A percentile compares a stretch with the other conserved stretches of the same genome.
These are phyloP conservation scores for Neurospora sp. DNA, from an alignment of 495 filamentous ascomycete species.

Conservation along the genomic window DNA sequence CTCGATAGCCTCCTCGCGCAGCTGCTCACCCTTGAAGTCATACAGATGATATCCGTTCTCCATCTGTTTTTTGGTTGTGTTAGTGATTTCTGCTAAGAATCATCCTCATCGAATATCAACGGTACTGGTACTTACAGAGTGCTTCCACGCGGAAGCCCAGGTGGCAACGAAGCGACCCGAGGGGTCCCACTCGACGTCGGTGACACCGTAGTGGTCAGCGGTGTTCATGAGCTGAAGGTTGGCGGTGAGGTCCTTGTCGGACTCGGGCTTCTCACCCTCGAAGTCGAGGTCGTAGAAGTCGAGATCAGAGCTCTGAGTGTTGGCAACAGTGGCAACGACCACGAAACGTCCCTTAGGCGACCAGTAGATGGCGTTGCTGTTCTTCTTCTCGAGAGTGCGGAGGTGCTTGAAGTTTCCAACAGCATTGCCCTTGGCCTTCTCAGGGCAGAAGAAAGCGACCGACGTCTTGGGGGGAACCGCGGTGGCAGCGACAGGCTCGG, in stretches of 20 bases:
- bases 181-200: constrained; percentile 96
- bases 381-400: constrained; percentile 93
- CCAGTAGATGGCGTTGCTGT: constrained; percentile 98
- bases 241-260: constrained; percentile 85
- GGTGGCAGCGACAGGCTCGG: constrained; percentile 65
- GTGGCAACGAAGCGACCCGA: constrained; percentile 89
- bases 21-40: constrained; percentile 83
- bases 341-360: constrained; percentile 95
- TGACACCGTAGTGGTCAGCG: constrained; percentile 92
- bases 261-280: constrained; percentile 89
- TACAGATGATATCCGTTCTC: constrained; percentile 98
- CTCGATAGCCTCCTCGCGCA: constrained; percentile 87
- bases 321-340: constrained; percentile 83
- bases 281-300: constrained; percentile 98
- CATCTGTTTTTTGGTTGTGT: constrained; percentile 53
- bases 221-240: constrained; percentile 90
- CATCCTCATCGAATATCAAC: background rate
- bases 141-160: constrained; percentile 90
- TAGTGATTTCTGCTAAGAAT: constrained; percentile 20
- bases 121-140: constrained; percentile 60
- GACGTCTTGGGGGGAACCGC: constrained; percentile 87
- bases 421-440: constrained; percentile 68
- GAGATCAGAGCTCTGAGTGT: constrained; percentile 83
- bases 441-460: constrained; percentile 91
- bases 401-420: constrained; percentile 93